Evolutionary conservation across 768 basidiomycete species (phyloP), one percentile per base, ranked within the genome.

Genomic region (Termitomyces sp.): DNA sequence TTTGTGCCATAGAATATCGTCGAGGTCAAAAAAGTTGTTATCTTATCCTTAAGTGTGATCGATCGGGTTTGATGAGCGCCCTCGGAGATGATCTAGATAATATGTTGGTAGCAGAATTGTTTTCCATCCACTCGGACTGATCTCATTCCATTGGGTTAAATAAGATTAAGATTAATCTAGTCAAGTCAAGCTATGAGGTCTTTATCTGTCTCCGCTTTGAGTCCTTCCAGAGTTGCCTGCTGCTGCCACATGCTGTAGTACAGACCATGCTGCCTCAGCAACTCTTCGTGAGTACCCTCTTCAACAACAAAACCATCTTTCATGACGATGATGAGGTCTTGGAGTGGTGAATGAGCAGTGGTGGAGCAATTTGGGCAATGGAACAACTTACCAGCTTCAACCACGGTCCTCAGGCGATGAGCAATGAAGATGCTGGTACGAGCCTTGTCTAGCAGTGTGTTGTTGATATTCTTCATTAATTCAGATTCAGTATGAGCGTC

Each of bases 371-470:
- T 18, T 2, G 2, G 14, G 18, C 1, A 14, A 26, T 22, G 12
- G 53, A 3, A 26, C 12, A 14, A 74, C 79, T 60, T 63, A 86
- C 90, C 92, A n/a, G 94, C 84, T 70, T 96, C 94, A 26, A 94
- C 85, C 20, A 97, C 84, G 0, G 94, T 96, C 43, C 92, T 84
- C 45, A 99, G 73, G 53, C 92, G 80, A 71, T 99, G 97, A 0
- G 97, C 97, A 58, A 99, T 95, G 68, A 99, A 99, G 60, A 99
- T 91, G 60, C 92, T 94, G 30, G 97, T 99, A 46, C 94, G 82
- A 4, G 83, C 77, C 63, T 88, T 87, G 61, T 88, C 85, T 35
- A 89, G 73, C 35, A 98, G 75, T 0, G 84, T 86, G 20, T 72
- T 76, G 65, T 98, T 90, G 72, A 99, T 90, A 66, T 96, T 97